Evolutionary conservation across 2,329 filamentous ascomycete species (phyloP).

Genomic region (Fusarium pininemorale): DNA sequence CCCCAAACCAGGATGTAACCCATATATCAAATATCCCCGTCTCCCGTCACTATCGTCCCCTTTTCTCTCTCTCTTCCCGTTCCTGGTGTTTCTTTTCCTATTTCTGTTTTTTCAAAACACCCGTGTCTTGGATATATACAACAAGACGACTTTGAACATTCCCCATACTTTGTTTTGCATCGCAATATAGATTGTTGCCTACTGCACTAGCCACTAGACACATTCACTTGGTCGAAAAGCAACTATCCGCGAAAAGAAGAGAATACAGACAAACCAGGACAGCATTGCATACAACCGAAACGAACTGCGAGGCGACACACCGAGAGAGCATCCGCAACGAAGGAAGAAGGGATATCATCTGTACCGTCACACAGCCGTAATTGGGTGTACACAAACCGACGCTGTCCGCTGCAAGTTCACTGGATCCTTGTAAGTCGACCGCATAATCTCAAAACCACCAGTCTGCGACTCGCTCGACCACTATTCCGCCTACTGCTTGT

Average conservation of each 20-base stretch:
- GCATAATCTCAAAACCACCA: slow-evolving; percentile 15
- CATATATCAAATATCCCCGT: slow-evolving; percentile 36
- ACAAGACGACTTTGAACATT: slow-evolving; percentile 10
- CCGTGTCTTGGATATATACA: slow-evolving; percentile 12
- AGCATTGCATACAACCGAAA: slow-evolving; percentile 19
- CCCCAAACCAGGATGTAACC: slow-evolving; percentile 19
- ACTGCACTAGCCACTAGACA: background rate
- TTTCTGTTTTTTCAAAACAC: slow-evolving; percentile 20
- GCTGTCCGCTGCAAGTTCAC: slow-evolving; percentile 10
- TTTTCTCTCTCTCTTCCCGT: slow-evolving; percentile 34
- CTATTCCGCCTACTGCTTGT: slow-evolving; percentile 10
- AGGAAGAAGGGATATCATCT: slow-evolving; percentile 7
- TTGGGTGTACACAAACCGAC: slow-evolving; percentile 28
- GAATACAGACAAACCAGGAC: background rate
- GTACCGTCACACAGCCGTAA: slow-evolving; percentile 20
- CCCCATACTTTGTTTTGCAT: slow-evolving; percentile 1
- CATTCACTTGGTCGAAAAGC: slow-evolving; percentile 8
- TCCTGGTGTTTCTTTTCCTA: slow-evolving; percentile 30
- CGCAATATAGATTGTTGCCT: slow-evolving; percentile 7
- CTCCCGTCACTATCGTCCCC: slow-evolving; percentile 26
- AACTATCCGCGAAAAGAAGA: slow-evolving; percentile 18
- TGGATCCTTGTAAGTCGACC: slow-evolving; percentile 40
- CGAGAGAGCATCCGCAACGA: background rate
- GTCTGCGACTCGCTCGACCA: slow-evolving; percentile 4
- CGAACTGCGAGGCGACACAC: slow-evolving; percentile 29